Percentiles rank a stretch among this genome's conserved stretches.
Evolutionary conservation across 2,329 filamentous ascomycete species (phyloP).

Genomic region (Aspergillus sp.): DNA sequence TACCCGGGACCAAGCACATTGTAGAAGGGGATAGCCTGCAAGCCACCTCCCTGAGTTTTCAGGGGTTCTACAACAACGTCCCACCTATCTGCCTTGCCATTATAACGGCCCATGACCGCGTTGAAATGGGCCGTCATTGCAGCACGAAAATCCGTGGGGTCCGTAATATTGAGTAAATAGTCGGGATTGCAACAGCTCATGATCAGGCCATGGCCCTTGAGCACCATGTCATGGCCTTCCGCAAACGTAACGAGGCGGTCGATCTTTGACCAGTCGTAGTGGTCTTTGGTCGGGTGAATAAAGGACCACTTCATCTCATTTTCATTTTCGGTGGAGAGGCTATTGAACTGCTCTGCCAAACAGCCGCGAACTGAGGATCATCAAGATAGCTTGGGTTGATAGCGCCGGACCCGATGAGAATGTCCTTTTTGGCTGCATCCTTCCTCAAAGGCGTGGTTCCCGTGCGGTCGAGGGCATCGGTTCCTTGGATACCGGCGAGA

Average conservation of each 20-base stretch:
- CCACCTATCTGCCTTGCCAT: slow-evolving; percentile 17
- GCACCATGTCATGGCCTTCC: slow-evolving; percentile 14
- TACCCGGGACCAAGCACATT: slow-evolving; percentile 14
- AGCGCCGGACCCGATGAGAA: slow-evolving; percentile 15
- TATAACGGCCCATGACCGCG: slow-evolving; percentile 19
- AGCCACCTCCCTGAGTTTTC: background rate
- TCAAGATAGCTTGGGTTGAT: slow-evolving; percentile 14
- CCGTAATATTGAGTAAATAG: slow-evolving; percentile 18
- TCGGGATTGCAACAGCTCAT: slow-evolving; percentile 22
- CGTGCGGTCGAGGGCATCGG: background rate
- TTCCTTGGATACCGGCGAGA: slow-evolving; percentile 1
- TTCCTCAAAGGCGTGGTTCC: slow-evolving; percentile 7
- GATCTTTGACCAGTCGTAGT: slow-evolving; percentile 19
- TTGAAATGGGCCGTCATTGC: slow-evolving; percentile 15
- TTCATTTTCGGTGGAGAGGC: slow-evolving; percentile 22
- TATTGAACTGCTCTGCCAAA: slow-evolving; percentile 18
- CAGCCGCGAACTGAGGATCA: slow-evolving; percentile 12
- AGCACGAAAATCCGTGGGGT: slow-evolving; percentile 13
- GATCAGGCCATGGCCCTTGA: slow-evolving; percentile 20
- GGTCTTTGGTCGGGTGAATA: slow-evolving; percentile 15
- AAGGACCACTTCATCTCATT: slow-evolving; percentile 21
- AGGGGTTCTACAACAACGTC: slow-evolving; percentile 21
- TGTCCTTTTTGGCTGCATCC: slow-evolving; percentile 3
- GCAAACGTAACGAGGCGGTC: slow-evolving; percentile 17
- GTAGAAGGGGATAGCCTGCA: slow-evolving; percentile 5